phyloP scores from a whole-genome alignment of 352 stramenopile species.

The Pythium phragmitis region DNA sequence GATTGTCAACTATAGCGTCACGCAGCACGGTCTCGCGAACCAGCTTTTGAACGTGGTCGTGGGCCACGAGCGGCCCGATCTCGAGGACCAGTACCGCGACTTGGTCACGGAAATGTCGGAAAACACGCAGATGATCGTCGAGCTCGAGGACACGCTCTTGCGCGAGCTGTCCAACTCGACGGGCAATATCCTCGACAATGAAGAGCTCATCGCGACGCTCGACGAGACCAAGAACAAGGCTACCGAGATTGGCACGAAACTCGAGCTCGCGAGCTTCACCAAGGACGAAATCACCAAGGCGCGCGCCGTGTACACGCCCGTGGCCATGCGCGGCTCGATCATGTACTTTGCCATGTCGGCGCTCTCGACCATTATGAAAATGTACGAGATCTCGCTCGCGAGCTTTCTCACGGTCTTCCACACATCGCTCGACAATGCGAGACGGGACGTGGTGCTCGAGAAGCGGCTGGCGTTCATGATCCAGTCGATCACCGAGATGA shows the following conservation, averaged over 20 bases:
- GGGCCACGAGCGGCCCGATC: constrained; percentile 89
- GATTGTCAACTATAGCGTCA: constrained; percentile 97
- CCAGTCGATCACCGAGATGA: constrained; percentile 89
- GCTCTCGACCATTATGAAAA: constrained; percentile 92
- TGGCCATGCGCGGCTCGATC: constrained; percentile 90
- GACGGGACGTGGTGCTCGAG: constrained; percentile 89
- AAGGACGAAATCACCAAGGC: constrained; percentile 94
- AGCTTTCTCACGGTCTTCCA: constrained; percentile 93
- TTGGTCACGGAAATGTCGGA: constrained; percentile 93
- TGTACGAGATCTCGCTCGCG: constrained; percentile 95
- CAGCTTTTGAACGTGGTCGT: constrained; percentile 95
- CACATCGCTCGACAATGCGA: constrained; percentile 88
- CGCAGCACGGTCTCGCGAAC: constrained; percentile 89
- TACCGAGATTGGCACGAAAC: constrained; percentile 92
- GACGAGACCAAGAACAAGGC: constrained; percentile 95
- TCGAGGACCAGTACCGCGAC: constrained; percentile 92
- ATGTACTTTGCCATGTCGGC: constrained; percentile 94
- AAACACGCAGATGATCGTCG: constrained; percentile 91
- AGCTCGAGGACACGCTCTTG: constrained; percentile 92
- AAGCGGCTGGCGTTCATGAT: constrained; percentile 89
- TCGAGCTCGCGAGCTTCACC: constrained; percentile 91
- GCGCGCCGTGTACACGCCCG: constrained; percentile 88
- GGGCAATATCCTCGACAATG: constrained; percentile 95
- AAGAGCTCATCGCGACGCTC: constrained; percentile 93
- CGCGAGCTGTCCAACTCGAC: constrained; percentile 88